phyloP scores from a whole-genome alignment of 805 yeast species.

The Sugiyamaella mastotermitis region DNA sequence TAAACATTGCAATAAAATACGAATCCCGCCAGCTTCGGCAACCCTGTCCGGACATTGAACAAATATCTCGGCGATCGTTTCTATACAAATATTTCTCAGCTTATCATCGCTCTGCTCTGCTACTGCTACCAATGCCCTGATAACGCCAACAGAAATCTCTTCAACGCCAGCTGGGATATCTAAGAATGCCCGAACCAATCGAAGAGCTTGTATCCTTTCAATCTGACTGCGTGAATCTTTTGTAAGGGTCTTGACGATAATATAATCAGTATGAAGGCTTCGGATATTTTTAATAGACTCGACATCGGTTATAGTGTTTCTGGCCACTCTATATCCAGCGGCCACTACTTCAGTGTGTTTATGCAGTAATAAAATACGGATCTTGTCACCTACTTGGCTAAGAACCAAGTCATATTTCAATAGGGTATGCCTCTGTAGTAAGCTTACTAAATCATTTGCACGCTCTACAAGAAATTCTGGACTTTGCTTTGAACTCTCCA shows the following conservation, averaged over 20 bases:
- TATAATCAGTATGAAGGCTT: conserved; percentile 52
- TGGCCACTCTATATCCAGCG: conserved; percentile 67
- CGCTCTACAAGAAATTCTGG: conserved; percentile 47
- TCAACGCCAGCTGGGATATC: conserved; percentile 48
- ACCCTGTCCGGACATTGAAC: conserved; percentile 40
- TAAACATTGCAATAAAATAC: conserved; percentile 40
- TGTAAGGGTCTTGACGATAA: conserved; percentile 58
- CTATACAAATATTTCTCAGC: conserved; percentile 44
- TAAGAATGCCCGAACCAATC: conserved; percentile 57
- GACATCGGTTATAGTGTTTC: conserved; percentile 53
- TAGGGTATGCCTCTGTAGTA: conserved; percentile 52
- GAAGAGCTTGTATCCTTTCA: conserved; percentile 75
- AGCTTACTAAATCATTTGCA: conserved; percentile 58
- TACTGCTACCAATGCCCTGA: conserved; percentile 59
- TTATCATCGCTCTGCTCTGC: conserved; percentile 51
- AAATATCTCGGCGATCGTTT: conserved; percentile 47
- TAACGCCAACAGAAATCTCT: conserved; percentile 54
- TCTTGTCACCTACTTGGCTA: conserved; percentile 32
- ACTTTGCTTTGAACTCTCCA: conserved; percentile 47
- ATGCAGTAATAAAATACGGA: conserved; percentile 57
- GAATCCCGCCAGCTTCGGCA: conserved; percentile 40
- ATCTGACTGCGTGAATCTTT: conserved; percentile 47
- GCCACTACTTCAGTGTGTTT: conserved; percentile 58
- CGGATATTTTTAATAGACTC: conserved; percentile 51
- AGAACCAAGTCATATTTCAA: conserved; percentile 56